Evolutionary conservation across 768 basidiomycete species (phyloP).

Genomic region (Agrocybe praecox): DNA sequence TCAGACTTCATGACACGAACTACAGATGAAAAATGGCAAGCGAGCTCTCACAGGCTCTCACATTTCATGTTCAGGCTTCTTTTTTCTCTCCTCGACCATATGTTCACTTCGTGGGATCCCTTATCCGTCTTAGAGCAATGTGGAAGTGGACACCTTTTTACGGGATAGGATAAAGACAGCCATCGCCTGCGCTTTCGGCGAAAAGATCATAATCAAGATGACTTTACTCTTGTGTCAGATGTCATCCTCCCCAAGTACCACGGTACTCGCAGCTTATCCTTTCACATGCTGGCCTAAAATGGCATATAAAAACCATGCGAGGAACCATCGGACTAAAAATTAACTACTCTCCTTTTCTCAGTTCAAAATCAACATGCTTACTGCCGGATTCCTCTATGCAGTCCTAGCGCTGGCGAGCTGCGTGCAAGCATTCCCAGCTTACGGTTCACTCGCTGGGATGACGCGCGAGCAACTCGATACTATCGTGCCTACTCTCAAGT

Average conservation of each 20-base stretch:
- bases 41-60: background rate
- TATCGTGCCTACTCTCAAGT: conserved; percentile 13
- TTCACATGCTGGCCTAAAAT: background rate
- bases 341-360: background rate
- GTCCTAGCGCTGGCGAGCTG: conserved; percentile 2
- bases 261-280: background rate
- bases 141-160: conserved; percentile 7
- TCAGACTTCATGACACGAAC: background rate
- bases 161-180: background rate
- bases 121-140: background rate
- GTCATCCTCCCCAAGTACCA: background rate
- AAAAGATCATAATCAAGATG: conserved; percentile 10
- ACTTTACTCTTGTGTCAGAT: background rate
- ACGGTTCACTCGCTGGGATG: conserved; percentile 14
- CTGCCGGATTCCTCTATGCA: background rate
- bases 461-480: conserved; percentile 14
- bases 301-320: conserved; percentile 10
- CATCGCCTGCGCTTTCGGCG: conserved; percentile 7
- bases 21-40: background rate
- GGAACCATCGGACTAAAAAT: background rate
- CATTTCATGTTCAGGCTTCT: background rate
- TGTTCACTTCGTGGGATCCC: background rate
- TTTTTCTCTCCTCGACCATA: background rate
- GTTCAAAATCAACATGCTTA: conserved; percentile 4
- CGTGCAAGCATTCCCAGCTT: conserved; percentile 12